These are phyloP conservation scores for Telfairia occidentalis DNA, from an alignment of 331 rosid species.

Conservation along the genomic window DNA sequence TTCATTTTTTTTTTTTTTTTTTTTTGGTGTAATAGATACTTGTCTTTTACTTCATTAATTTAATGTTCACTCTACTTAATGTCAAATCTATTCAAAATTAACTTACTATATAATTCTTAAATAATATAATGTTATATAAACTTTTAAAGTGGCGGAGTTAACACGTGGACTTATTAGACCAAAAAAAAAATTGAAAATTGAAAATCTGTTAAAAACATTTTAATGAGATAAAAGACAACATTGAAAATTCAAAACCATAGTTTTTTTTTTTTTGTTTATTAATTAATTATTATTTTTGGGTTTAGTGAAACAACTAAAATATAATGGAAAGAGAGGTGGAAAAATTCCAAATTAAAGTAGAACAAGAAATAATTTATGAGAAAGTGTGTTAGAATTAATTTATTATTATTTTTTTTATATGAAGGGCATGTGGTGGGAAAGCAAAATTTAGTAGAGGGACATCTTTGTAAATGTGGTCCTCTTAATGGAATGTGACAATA, in stretches of 20 bases:
- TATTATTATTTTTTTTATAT: no score
- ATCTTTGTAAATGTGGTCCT: conserved; percentile 5
- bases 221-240: no score
- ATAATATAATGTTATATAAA: no score
- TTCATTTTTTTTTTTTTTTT: background rate
- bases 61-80: no score
- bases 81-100: no score
- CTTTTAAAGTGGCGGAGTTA: no score
- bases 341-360: background rate
- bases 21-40: background rate
- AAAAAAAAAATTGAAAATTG: no score
- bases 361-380: background rate
- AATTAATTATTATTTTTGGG: background rate
- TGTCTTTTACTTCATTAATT: background rate
- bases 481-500: background rate
- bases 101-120: no score
- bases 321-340: background rate
- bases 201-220: no score
- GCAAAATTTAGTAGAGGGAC: background rate
- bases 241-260: no score
- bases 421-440: background rate
- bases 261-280: background rate
- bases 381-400: no score
- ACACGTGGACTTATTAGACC: no score
- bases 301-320: background rate